A percentile compares a stretch with the other conserved stretches of the same genome.
phyloP scores from a whole-genome alignment of 148 eudicot species.

The Rhododendron vialii region DNA sequence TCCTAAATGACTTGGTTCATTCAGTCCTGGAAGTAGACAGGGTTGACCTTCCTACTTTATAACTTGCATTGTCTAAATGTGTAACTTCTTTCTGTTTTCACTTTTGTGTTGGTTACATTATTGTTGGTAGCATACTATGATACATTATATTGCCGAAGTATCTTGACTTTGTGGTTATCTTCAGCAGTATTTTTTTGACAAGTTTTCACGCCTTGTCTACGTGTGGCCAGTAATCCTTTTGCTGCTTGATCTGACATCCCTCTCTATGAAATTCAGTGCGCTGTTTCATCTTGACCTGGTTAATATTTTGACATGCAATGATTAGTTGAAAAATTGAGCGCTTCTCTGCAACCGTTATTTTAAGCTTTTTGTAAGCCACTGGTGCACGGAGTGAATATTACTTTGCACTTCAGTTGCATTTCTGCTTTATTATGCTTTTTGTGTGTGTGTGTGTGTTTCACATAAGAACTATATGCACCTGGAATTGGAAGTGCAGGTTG shows the following conservation, averaged over 20 bases:
- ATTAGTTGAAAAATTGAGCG: neutral
- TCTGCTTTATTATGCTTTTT: neutral
- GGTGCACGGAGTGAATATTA: neutral
- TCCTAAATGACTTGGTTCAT: neutral
- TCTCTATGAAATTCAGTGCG: neutral
- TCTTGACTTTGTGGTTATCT: neutral
- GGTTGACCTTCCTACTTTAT: neutral
- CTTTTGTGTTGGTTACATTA: neutral
- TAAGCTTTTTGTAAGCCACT: neutral
- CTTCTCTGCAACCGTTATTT: neutral
- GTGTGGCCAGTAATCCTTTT: neutral
- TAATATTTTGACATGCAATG: neutral
- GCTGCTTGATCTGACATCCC: neutral
- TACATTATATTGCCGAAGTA: neutral
- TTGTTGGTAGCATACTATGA: neutral
- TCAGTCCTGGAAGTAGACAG: neutral
- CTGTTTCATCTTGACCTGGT: neutral
- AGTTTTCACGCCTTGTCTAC: neutral
- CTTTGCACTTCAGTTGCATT: neutral
- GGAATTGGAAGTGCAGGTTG: neutral
- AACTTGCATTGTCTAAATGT: neutral
- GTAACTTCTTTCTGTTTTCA: neutral
- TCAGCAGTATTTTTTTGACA: neutral
- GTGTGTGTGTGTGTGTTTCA: neutral
- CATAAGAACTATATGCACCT: neutral